Conservation (phyloP, 2,329 filamentous ascomycete species). For the Penicillium sclerotiorum region DNA sequence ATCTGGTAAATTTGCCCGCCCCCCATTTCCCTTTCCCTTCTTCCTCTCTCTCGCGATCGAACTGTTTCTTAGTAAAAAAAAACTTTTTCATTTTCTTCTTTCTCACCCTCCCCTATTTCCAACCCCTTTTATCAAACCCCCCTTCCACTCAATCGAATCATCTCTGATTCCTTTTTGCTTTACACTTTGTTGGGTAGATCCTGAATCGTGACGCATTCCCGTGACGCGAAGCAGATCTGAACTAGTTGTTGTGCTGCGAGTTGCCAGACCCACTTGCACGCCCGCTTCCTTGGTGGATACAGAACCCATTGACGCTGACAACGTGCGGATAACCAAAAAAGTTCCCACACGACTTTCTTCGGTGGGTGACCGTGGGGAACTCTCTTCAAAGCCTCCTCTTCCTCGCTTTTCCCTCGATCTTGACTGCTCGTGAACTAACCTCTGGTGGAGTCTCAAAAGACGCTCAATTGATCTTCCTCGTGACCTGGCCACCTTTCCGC, state of each 20-base stretch:
- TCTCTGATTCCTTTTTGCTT: constrained; percentile 4
- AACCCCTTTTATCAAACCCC: constrained; percentile 16
- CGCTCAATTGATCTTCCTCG: constrained; percentile 23
- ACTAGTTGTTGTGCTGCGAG: constrained; percentile 36
- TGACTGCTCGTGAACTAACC: constrained; percentile 22
- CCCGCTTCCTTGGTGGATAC: constrained; percentile 44
- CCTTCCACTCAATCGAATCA: constrained; percentile 1
- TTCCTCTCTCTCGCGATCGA: constrained; percentile 21
- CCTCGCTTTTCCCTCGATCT: constrained; percentile 21
- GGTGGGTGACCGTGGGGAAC: constrained; percentile 46
- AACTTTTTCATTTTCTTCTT: constrained; percentile 15
- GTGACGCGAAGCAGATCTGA: constrained; percentile 41
- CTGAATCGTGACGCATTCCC: constrained; percentile 12
- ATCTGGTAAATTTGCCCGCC: constrained; percentile 21
- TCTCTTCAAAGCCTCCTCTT: constrained; percentile 37
- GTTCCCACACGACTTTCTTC: constrained; percentile 42
- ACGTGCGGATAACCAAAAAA: constrained; percentile 45
- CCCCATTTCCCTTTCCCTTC: constrained; percentile 16
- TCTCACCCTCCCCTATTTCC: constrained; percentile 13
- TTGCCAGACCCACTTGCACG: constrained; percentile 42
- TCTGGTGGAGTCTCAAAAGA: constrained; percentile 35
- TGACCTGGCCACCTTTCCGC: constrained; percentile 21
- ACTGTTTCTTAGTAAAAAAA: constrained; percentile 20
- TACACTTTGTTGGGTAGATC: constrained; percentile 5
- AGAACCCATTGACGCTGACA: constrained; percentile 41